These are phyloP conservation scores for Verticillium albo-atrum DNA, from an alignment of 2,329 filamentous ascomycete species.

Conservation along the genomic window DNA sequence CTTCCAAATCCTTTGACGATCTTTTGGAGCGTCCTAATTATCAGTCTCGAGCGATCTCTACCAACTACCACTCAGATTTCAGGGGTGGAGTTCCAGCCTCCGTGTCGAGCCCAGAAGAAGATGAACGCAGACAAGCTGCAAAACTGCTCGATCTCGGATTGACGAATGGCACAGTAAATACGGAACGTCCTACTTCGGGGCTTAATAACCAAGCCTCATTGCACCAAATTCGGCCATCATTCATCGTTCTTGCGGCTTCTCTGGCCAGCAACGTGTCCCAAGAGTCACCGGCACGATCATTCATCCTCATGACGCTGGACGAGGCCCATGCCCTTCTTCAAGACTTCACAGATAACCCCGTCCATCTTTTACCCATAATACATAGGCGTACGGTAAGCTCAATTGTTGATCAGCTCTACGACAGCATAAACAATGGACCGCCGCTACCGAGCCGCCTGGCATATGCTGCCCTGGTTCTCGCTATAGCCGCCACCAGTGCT, in stretches of 20 bases:
- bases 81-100: not conserved
- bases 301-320: constrained; percentile 14
- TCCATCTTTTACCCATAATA: constrained; percentile 18
- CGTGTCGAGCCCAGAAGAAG: not conserved
- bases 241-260: not conserved
- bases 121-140: not conserved
- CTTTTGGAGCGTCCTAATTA: too few species aligned
- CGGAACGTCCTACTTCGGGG: not conserved
- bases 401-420: constrained; percentile 15
- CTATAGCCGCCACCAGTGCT: constrained; percentile 21
- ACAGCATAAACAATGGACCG: constrained; percentile 5
- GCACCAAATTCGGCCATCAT: not conserved
- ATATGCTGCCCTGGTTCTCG: constrained; percentile 18
- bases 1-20: too few species aligned
- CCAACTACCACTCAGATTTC: too few species aligned
- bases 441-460: constrained; percentile 9
- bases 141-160: not conserved
- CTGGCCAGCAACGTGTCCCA: not conserved
- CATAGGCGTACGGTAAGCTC: constrained; percentile 17
- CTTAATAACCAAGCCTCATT: not conserved
- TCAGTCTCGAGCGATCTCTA: too few species aligned
- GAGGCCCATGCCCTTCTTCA: constrained; percentile 20
- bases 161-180: not conserved
- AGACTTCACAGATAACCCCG: constrained; percentile 20
- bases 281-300: not conserved